Conservation (phyloP, 108 stramenopile genomes). For the Nitzschia sp. region DNA sequence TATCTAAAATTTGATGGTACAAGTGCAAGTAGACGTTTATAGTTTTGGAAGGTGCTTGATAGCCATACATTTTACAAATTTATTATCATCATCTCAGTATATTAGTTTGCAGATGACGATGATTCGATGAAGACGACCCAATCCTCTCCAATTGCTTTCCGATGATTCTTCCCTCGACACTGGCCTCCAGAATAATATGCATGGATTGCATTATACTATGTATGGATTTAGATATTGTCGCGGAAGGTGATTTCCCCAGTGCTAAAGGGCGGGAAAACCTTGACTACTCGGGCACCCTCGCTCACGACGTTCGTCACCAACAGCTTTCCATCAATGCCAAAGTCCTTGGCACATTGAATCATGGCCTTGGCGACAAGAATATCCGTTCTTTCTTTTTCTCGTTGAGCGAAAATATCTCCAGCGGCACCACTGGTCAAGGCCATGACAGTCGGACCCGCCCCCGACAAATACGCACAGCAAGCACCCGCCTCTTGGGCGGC, state of each 20-base stretch:
- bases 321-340: slow-evolving; percentile 77
- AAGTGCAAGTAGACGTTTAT: too few species aligned
- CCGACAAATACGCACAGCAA: slow-evolving; percentile 90
- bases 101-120: too few species aligned
- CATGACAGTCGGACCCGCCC: slow-evolving; percentile 98
- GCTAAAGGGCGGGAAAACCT: slow-evolving; percentile 86
- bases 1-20: too few species aligned
- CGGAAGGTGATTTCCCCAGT: slow-evolving; percentile 79
- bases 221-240: slow-evolving; percentile 68
- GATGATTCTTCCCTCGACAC: too few species aligned
- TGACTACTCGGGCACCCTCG: slow-evolving; percentile 85
- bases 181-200: too few species aligned
- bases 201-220: not conserved
- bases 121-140: too few species aligned
- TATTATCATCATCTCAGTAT: too few species aligned
- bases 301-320: slow-evolving; percentile 75
- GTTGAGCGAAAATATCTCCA: slow-evolving; percentile 98
- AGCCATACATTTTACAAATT: too few species aligned
- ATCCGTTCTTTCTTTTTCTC: slow-evolving; percentile 94
- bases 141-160: too few species aligned
- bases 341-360: slow-evolving; percentile 81
- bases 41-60: too few species aligned
- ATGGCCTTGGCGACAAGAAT: slow-evolving; percentile 93
- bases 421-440: slow-evolving; percentile 94
- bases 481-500: slow-evolving; percentile 95